Conservation (phyloP, 345 rosid genomes). For the Aquilaria malaccensis region DNA sequence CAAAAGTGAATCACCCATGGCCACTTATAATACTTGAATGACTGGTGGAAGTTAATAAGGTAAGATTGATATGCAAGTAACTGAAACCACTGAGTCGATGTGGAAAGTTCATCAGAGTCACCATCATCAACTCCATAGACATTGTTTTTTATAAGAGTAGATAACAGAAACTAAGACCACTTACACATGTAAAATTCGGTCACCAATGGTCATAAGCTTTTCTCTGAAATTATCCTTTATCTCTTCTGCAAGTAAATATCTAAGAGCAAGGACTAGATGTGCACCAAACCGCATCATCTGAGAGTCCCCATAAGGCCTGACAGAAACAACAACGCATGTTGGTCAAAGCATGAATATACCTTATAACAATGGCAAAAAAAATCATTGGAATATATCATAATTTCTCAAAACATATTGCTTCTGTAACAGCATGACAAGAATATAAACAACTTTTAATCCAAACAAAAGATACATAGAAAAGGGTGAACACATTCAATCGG, state of each 20-base stretch:
- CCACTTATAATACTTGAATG: no score
- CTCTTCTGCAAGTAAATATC: slow-evolving; percentile 67
- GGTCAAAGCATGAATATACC: slow-evolving; percentile 13
- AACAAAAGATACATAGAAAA: no score
- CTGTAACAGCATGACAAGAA: no score
- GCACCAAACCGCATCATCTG: slow-evolving; percentile 96
- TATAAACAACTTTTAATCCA: no score
- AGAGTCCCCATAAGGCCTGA: slow-evolving; percentile 97
- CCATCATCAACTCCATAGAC: no score
- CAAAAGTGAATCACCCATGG: no score
- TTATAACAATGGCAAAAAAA: slow-evolving; percentile 5
- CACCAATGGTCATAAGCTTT: slow-evolving; percentile 86
- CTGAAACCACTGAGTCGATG: no score
- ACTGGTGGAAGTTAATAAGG: no score
- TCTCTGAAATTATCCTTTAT: slow-evolving; percentile 66
- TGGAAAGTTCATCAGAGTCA: background rate
- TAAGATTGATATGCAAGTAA: no score
- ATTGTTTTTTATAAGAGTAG: background rate
- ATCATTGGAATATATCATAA: background rate
- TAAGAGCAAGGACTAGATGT: slow-evolving; percentile 87
- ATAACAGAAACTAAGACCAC: slow-evolving; percentile 14
- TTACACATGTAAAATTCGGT: slow-evolving; percentile 86
- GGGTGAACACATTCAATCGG: no score
- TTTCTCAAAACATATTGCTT: no score
- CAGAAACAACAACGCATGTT: slow-evolving; percentile 16